Evolutionary conservation across 805 yeast species (phyloP), one percentile per base, ranked within the genome.

Genomic region (Cyberlindnera veronae): DNA sequence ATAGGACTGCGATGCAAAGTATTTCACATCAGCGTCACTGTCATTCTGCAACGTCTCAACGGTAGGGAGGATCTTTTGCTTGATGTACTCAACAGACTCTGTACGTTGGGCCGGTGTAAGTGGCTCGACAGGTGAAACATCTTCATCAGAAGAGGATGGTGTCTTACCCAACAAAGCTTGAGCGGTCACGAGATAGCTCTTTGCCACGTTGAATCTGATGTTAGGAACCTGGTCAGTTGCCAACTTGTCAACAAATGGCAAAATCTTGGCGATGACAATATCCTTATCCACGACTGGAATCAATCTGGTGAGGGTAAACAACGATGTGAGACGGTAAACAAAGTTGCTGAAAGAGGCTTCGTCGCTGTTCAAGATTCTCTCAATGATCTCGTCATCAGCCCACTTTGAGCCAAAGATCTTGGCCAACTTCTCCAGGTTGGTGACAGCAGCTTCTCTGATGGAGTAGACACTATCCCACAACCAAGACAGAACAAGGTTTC

Each of bases 401-500:
- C 99, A 93, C 28, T 80, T 80, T 27, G 90, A 81, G 23, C 98
- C 99, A 66, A 93, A 93, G 27, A 87, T 88, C 50, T 75, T 77
- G 5, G 96, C 81, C 54, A 93, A 71, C 51, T 83, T 81, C 51
- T 76, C 81, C 52, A 93, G 69, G 62, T 90, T 93, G 41, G 71
- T 68, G 23, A 93, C 95, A 1, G 98, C 98, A 9, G 99, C 99
- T 51, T 88, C 95, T 64, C 99, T 81, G 46, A 93, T 90, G 5
- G 98, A 90, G 66, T 79, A 93, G 29, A 93, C 99, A 5, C 90
- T 85, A 67, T 93, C 99, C 96, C 97, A 90, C 50, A 93, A 71
- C 98, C 99, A 93, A n/a, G 90, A 84, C 77, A 93, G 77, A 57
- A 96, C 93, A 53, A 93, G 71, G 36, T 85, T 81, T 48, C 95